Conservation (phyloP, 1,139 yeast species). For the Meyerozyma elateridarum region DNA sequence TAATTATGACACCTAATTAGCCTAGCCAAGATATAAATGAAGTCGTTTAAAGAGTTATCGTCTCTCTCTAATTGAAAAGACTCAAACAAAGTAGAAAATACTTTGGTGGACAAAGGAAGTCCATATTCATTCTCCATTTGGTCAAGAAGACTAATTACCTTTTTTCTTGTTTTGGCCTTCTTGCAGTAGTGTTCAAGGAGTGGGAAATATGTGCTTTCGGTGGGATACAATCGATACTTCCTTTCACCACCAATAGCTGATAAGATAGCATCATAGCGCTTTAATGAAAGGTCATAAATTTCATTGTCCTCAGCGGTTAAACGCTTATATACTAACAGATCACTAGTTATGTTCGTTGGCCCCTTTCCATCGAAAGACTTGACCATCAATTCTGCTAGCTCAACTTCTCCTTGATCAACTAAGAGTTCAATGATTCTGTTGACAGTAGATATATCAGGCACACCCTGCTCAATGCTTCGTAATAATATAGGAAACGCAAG, state of each 20-base stretch:
- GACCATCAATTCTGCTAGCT: slow-evolving; percentile 1
- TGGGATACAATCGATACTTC: slow-evolving; percentile 7
- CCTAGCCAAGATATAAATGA: slow-evolving; percentile 9
- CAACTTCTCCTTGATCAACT: background rate
- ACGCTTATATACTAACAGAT: slow-evolving; percentile 1
- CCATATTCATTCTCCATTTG: slow-evolving; percentile 7
- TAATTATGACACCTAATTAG: slow-evolving; percentile 2
- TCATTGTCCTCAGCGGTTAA: background rate
- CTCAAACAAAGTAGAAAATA: slow-evolving; percentile 9
- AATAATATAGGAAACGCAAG: too few relatives aligned
- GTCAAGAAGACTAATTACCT: slow-evolving; percentile 6
- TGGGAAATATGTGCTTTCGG: slow-evolving; percentile 11
- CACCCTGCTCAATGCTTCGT: too few relatives aligned
- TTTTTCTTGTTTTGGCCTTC: slow-evolving; percentile 1
- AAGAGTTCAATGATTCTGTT: slow-evolving; percentile 1
- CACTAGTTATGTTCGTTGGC: background rate
- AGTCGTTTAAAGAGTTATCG: slow-evolving; percentile 8
- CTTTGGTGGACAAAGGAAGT: slow-evolving; percentile 11
- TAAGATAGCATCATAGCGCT: background rate
- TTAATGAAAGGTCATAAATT: background rate
- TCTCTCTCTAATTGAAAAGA: slow-evolving; percentile 10
- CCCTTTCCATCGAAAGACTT: background rate
- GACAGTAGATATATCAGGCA: slow-evolving; percentile 1
- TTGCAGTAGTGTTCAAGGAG: slow-evolving; percentile 8
- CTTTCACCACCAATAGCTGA: background rate